These are phyloP conservation scores for Hepatocystis sp. DNA, from an alignment of 169 alveolate species.

Conservation along the genomic window DNA sequence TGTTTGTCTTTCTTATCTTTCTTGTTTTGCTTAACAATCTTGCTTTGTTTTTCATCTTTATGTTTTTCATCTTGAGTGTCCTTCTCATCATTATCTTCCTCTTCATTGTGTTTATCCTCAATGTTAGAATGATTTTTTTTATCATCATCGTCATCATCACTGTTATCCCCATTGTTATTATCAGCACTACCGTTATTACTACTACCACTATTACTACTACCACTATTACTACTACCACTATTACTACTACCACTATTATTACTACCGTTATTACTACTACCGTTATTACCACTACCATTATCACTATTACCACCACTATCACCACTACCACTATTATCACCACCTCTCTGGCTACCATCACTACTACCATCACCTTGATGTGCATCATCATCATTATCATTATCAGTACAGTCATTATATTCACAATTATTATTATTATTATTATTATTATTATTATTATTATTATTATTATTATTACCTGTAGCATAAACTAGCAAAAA, in stretches of 20 bases:
- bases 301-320: slow-evolving; percentile 1
- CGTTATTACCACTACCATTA: slow-evolving; percentile 2
- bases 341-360: not conserved
- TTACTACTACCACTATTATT: not conserved
- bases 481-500: too few relatives aligned
- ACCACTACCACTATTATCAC: not conserved
- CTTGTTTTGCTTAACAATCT: too few relatives aligned
- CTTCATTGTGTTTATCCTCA: slow-evolving; percentile 41
- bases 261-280: slow-evolving; percentile 2
- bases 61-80: slow-evolving; percentile 31
- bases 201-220: slow-evolving; percentile 4
- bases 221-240: not conserved
- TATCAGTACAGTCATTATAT: not conserved
- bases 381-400: not conserved
- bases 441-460: not conserved
- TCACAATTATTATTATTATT: not conserved
- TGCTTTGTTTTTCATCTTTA: too few relatives aligned
- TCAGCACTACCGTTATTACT: not conserved
- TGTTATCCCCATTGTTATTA: not conserved
- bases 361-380: not conserved
- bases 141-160: slow-evolving; percentile 1
- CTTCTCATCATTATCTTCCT: slow-evolving; percentile 30
- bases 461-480: too few relatives aligned
- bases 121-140: slow-evolving; percentile 4
- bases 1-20: too few relatives aligned